These are phyloP conservation scores for Parafenestella ontariensis DNA, from an alignment of 2,329 filamentous ascomycete species.

Conservation along the genomic window DNA sequence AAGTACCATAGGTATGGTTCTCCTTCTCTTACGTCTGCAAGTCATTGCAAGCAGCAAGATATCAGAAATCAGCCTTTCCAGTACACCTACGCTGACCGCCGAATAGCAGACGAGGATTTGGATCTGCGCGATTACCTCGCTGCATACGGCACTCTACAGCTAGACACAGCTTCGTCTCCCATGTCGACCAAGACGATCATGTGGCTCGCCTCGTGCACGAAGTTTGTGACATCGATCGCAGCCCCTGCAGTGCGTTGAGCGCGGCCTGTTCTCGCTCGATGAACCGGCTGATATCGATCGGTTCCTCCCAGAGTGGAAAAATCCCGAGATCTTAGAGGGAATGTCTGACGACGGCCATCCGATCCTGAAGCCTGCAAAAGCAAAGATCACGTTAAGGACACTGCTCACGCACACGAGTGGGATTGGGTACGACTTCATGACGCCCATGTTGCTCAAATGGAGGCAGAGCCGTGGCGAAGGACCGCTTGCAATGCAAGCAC, in stretches of 20 bases:
- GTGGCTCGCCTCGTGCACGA: conserved; percentile 43
- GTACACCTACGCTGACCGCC: too few species aligned
- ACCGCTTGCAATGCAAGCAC: conserved; percentile 9
- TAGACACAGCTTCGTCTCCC: conserved; percentile 17
- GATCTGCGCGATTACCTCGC: conserved; percentile 16
- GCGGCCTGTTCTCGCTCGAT: conserved; percentile 33
- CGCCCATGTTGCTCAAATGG: conserved; percentile 22
- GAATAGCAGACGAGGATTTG: conserved; percentile 3
- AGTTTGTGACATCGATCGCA: conserved; percentile 35
- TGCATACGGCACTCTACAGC: conserved; percentile 22
- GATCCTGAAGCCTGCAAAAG: conserved; percentile 18
- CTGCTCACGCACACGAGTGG: conserved; percentile 39
- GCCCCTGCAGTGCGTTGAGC: conserved; percentile 41
- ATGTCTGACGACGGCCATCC: conserved; percentile 16
- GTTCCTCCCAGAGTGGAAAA: conserved; percentile 34
- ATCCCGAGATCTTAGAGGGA: conserved; percentile 25
- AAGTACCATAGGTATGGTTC: too few species aligned
- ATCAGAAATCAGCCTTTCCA: too few species aligned
- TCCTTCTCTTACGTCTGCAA: too few species aligned
- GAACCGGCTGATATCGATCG: conserved; percentile 26
- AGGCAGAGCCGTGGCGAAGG: conserved; percentile 18
- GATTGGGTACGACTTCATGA: conserved; percentile 28
- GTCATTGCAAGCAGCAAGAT: too few species aligned
- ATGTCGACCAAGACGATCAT: conserved; percentile 31
- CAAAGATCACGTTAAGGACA: conserved; percentile 26